Evolutionary conservation across 179 eudicot species (phyloP).

Genomic region (Nepenthes alata): DNA sequence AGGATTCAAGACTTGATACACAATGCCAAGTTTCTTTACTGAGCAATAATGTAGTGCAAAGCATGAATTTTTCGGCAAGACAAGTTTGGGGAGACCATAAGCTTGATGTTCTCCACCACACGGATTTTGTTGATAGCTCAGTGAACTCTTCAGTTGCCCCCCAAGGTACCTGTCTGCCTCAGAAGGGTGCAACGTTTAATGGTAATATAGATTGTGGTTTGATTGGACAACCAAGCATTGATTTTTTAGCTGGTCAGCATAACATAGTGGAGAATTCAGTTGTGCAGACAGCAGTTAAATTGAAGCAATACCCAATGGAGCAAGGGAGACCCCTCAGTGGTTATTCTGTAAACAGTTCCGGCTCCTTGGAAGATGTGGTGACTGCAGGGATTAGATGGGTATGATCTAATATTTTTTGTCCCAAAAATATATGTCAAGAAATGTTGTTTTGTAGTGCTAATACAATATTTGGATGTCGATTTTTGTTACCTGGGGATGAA

Average conservation of each 20-base stretch:
- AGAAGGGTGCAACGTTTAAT: slow-evolving; percentile 1
- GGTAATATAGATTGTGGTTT: slow-evolving; percentile 13
- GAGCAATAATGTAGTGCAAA: slow-evolving; percentile 12
- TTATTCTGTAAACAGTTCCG: slow-evolving; percentile 23
- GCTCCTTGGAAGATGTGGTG: slow-evolving; percentile 56
- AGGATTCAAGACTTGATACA: slow-evolving; percentile 22
- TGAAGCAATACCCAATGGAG: slow-evolving; percentile 22
- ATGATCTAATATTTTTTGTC: slow-evolving; percentile 8
- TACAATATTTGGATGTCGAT: not conserved
- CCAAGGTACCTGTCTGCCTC: slow-evolving; percentile 13
- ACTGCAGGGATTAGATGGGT: slow-evolving; percentile 34
- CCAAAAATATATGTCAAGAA: not conserved
- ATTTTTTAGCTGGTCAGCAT: slow-evolving; percentile 18
- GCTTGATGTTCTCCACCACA: slow-evolving; percentile 14
- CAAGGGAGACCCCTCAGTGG: slow-evolving; percentile 17
- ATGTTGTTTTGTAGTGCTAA: not conserved
- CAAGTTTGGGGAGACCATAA: slow-evolving; percentile 21
- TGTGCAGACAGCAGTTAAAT: slow-evolving; percentile 11
- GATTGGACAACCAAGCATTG: slow-evolving; percentile 21
- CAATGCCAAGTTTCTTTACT: slow-evolving; percentile 22
- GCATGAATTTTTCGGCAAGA: slow-evolving; percentile 13
- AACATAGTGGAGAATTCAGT: slow-evolving; percentile 16
- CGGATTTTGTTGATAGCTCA: slow-evolving; percentile 21
- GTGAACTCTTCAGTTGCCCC: slow-evolving; percentile 19
- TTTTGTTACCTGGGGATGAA: no score